Evolutionary conservation across 2,329 filamentous ascomycete genomes (phyloP).

Genomic region (Arthroderma sp.): DNA sequence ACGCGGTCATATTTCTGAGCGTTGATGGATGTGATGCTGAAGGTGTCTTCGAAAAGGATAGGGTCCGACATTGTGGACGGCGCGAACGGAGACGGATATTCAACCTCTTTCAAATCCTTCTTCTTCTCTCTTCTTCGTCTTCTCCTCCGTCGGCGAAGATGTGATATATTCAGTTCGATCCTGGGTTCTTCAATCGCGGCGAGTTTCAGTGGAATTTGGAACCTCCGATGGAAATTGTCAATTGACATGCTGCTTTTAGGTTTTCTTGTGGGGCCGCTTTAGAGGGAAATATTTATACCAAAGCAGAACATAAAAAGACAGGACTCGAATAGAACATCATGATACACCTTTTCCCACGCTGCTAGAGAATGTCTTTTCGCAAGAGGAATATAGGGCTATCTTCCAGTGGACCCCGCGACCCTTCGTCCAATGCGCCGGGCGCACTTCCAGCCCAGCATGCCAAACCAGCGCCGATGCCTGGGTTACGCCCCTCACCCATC

Average conservation of each 20-base stretch:
- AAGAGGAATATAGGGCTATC: conserved; percentile 52
- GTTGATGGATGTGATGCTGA: conserved; percentile 69
- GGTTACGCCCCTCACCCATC: conserved; percentile 71
- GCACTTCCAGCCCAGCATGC: conserved; percentile 16
- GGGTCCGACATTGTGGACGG: conserved; percentile 60
- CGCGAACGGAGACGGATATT: not conserved
- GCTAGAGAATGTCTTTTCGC: conserved; percentile 50
- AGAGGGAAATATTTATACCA: not conserved
- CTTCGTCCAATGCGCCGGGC: conserved; percentile 8
- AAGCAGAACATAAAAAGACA: not conserved
- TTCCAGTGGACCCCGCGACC: conserved; percentile 21
- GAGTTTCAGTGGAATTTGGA: not conserved
- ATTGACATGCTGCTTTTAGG: not conserved
- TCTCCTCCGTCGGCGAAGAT: not conserved
- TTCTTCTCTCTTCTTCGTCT: not conserved
- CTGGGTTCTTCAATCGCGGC: not conserved
- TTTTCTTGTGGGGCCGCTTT: conserved; percentile 3
- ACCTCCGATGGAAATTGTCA: not conserved
- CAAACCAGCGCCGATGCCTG: conserved; percentile 29
- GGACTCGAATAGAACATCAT: not conserved
- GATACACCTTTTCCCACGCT: no score
- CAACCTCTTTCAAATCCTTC: not conserved
- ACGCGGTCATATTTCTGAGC: conserved; percentile 91
- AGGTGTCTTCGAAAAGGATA: conserved; percentile 85
- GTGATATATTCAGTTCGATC: not conserved